phyloP scores from a whole-genome alignment of 345 rosid genomes.

The Hypericum androsaemum region DNA sequence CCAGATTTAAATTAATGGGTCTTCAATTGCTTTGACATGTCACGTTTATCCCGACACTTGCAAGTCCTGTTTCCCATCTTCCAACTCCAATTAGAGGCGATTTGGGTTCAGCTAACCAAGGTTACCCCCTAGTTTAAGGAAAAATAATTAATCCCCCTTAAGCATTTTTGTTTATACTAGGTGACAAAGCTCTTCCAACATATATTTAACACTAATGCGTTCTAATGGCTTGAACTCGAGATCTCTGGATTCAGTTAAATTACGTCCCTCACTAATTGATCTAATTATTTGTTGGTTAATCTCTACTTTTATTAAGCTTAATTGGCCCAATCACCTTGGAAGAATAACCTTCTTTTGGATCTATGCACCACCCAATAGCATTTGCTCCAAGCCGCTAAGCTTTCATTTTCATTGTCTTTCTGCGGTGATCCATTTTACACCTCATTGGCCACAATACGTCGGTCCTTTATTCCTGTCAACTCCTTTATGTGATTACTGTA shows the following conservation, averaged over 20 bases:
- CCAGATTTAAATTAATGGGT: slow-evolving; percentile 18
- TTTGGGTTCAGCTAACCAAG: slow-evolving; percentile 19
- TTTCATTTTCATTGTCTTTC: slow-evolving; percentile 15
- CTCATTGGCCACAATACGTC: not conserved
- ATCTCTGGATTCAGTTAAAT: not conserved
- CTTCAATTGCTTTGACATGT: slow-evolving; percentile 10
- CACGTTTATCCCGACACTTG: slow-evolving; percentile 45
- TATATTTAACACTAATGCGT: not conserved
- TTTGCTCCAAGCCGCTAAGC: not conserved
- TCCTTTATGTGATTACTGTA: not conserved
- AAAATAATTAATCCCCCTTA: slow-evolving; percentile 24
- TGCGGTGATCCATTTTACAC: slow-evolving; percentile 16
- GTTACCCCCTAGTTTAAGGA: slow-evolving; percentile 12
- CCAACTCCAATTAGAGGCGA: slow-evolving; percentile 31
- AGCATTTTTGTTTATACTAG: too few relatives aligned
- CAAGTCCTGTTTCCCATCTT: slow-evolving; percentile 39
- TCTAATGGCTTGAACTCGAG: slow-evolving; percentile 3
- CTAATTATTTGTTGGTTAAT: not conserved
- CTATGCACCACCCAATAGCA: too few relatives aligned
- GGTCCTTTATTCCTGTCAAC: not conserved
- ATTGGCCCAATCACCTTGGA: slow-evolving; percentile 4
- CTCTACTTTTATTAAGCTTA: slow-evolving; percentile 1
- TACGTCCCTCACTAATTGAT: not conserved
- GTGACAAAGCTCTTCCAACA: too few relatives aligned
- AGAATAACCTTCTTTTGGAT: too few relatives aligned